Base-by-base conservation (phyloP, 1,139 yeast species). In the Protomyces pachydermus region DNA sequence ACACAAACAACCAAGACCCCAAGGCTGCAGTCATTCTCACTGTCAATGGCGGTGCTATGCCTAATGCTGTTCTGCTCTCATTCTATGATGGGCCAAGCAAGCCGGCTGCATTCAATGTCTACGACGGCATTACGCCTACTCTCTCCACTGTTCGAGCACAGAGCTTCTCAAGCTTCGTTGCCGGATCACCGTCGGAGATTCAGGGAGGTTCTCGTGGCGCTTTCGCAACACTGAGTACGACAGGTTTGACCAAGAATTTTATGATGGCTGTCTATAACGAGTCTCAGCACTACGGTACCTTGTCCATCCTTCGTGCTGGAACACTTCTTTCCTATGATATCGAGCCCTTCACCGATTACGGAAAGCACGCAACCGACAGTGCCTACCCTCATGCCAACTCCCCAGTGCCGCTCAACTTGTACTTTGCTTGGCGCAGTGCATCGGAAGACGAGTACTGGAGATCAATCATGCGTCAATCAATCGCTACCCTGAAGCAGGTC, bases 381-480 rank as follows among this genome's bases (percentile, higher is more conserved):
- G 58, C 58, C 39, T 55, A 45, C 18, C 58, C 58, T 23, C 58
- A 55, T 48, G 51, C 52, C 39, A 37, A 42, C 39, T 55, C 58
- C 9, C 58, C 58, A 8, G 23, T 55, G 25, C 58, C 58, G 10
- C 42, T 55, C 3, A 55, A 55, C 42, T 38, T 55, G 28, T 55
- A 55, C 52, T 55, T 55, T 28, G 51, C 52, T 35, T 55, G 58
- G 58, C 39, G 45, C 42, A 35, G 14, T 16, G 20, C 58, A 1
- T 23, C 52, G n/a, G 25, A 55, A 18, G 58, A 55, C 25, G 39
- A 32, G 9, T 55, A 20, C 25, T 55, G 58, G 58, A 50, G 58
- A 10, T 16, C 51, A 9, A 23, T n/a, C 18, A 55, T 55, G 58
- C 58, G 45, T 20, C 25, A 12, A 23, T 38, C 51, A n/a, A n/a